Base-by-base conservation (phyloP, 257 asterid genomes). In the Fraxinus quadrangulata region DNA sequence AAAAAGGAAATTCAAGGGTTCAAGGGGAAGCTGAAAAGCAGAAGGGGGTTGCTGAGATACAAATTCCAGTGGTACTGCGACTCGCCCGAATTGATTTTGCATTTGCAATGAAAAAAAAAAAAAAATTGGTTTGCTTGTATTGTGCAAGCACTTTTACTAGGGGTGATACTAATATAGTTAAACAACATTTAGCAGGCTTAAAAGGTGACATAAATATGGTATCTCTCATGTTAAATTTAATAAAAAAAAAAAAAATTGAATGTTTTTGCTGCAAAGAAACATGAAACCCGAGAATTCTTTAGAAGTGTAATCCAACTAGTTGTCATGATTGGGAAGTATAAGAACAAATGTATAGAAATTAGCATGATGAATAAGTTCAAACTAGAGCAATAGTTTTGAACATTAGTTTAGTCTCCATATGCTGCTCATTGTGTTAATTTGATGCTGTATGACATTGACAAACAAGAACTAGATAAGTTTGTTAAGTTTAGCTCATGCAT, bases 51-150 rank as follows among this genome's bases (percentile, higher is more conserved):
- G 31, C 36, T 47, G 21, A 51, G 66, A 76, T 65, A 9, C 36
- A 67, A 70, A 31, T 72, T 26, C 33, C 17, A 30, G 30, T 45
- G 71, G 23, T 33, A 21, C 75, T 71, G 74, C 65, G 65, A 67
- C 47, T 26, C 54, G 42, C 3, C 19, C 3, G 40, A 11, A 67
- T 1, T 68, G 36, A 61, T 59, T 31, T 61, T 6, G 79, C 78
- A 69, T 37, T 37, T 37, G 40, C 40, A 37, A 94, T 94, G 98
- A 94, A 28, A 0, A 47, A 47, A 14, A 47, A 14, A 47, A 14
- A 14, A 0, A 47, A 47, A 47, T 14, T 47, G 21, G 56, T 47
- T 47, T 47, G 56, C 21, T 47, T 14, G 56, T 47, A 14, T 14
- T 47, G 21, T 3, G 21, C 56, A 47, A 47, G n/a, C 6, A 14